These are phyloP conservation scores for Graphilbum fragrans DNA, from an alignment of 2,329 filamentous ascomycete species.

Conservation along the genomic window DNA sequence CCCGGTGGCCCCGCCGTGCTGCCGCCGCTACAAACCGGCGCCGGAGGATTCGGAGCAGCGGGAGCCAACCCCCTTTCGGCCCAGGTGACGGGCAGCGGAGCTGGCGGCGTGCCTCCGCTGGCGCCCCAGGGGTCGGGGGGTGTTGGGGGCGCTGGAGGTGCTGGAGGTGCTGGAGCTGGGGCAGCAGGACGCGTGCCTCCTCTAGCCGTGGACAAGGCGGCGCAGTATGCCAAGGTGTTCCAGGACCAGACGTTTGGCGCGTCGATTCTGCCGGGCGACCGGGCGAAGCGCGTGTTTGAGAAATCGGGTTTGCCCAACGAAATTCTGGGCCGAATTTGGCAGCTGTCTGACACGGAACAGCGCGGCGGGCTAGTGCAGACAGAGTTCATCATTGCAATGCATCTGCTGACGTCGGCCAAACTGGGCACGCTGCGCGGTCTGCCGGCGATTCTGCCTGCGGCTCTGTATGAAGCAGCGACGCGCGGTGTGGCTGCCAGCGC, in stretches of 20 bases:
- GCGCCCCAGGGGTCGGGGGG: slow-evolving; percentile 20
- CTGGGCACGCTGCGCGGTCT: slow-evolving; percentile 67
- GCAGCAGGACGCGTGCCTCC: slow-evolving; percentile 62
- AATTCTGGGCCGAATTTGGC: slow-evolving; percentile 89
- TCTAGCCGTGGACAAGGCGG: slow-evolving; percentile 75
- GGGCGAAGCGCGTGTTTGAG: slow-evolving; percentile 90
- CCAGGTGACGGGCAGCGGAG: slow-evolving; percentile 43
- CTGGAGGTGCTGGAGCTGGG: too few species aligned
- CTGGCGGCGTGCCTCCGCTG: slow-evolving; percentile 3
- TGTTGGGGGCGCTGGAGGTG: slow-evolving; percentile 34
- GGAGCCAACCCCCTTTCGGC: slow-evolving; percentile 29
- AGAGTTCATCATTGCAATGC: slow-evolving; percentile 98
- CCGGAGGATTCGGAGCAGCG: slow-evolving; percentile 7
- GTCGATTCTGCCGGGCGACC: slow-evolving; percentile 63
- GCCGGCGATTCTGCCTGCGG: slow-evolving; percentile 69
- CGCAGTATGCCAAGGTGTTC: slow-evolving; percentile 81
- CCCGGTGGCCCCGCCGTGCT: slow-evolving; percentile 18
- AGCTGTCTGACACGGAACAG: slow-evolving; percentile 85
- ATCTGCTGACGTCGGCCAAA: slow-evolving; percentile 85
- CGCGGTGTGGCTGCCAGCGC: slow-evolving; percentile 33
- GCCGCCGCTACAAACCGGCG: slow-evolving; percentile 12
- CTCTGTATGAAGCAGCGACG: slow-evolving; percentile 81
- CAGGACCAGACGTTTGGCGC: slow-evolving; percentile 75
- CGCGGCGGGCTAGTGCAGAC: slow-evolving; percentile 74
- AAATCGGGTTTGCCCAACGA: slow-evolving; percentile 85